Base-by-base conservation (phyloP, 805 yeast species). In the Saturnispora galanensis region DNA sequence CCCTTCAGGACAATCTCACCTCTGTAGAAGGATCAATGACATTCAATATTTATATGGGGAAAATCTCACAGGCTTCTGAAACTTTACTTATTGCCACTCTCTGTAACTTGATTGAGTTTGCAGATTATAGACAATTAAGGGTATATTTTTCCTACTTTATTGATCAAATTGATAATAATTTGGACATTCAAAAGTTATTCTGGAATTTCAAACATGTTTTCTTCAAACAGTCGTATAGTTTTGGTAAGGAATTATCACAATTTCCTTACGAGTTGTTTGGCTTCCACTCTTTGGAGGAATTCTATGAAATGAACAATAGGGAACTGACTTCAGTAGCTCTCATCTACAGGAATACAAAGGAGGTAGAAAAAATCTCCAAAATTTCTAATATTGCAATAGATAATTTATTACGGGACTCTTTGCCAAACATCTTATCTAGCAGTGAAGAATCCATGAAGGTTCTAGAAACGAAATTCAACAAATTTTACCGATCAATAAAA, bases 221-320 rank as follows among this genome's bases (percentile, higher is more conserved):
- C 3, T 55, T 76, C 39, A 68, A 63, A 44, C 60, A 60, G 16
- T 76, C 79, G 79, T 59, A 62, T 55, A 55, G 57, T n/a, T 62
- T 59, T 42, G 57, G 60, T 3, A 38, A 51, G 10, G 50, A 55
- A 3, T 47, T 73, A 11, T 44, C 47, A 0, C 50, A 52, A 1
- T 73, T 75, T 48, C 81, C 80, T 0, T 66, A 38, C 44, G 47
- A 46, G 1, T 44, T 71, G 1, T 67, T 76, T 51, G 74, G 63
- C 0, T 73, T 63, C 49, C 15, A 44, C 1, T 52, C 53, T 9
- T 45, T 47, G 3, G 35, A 44, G 2, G 62, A 61, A 1, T 72
- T 75, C 48, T 30, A 67, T 5, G 16, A 32, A 8, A 58, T 58
- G 1, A 67, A 66, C 48, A 62, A 59, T 42, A 56, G 55, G 18